Evolutionary conservation across 805 yeast species (phyloP).

Genomic region (Vanderwaltozyma tropicalis): DNA sequence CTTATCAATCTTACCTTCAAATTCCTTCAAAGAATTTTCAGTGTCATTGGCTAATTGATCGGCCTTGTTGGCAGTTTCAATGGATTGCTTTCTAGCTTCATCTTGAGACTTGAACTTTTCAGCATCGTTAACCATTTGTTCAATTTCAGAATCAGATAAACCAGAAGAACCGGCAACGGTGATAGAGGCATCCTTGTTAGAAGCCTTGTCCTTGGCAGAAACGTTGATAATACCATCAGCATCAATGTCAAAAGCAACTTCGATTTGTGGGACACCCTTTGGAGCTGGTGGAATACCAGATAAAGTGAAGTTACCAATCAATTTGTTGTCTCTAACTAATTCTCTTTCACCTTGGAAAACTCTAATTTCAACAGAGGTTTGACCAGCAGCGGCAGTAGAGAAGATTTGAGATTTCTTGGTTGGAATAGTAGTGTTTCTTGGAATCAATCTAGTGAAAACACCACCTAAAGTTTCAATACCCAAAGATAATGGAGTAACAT

Average conservation of each 20-base stretch:
- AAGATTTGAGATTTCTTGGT: constrained; percentile 97
- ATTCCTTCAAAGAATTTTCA: constrained; percentile 72
- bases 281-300: constrained; percentile 95
- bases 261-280: constrained; percentile 76
- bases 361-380: constrained; percentile 97
- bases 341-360: constrained; percentile 99
- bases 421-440: constrained; percentile 99
- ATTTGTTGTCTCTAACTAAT: constrained; percentile 94
- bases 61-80: constrained; percentile 70
- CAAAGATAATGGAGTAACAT: constrained; percentile 94
- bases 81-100: constrained; percentile 73
- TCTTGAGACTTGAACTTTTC: constrained; percentile 83
- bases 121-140: constrained; percentile 83
- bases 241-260: constrained; percentile 89
- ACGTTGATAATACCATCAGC: constrained; percentile 97
- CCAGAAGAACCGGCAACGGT: constrained; percentile 96
- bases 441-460: constrained; percentile 96
- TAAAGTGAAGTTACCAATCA: constrained; percentile 96
- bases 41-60: constrained; percentile 79
- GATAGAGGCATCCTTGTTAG: constrained; percentile 88
- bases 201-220: constrained; percentile 85
- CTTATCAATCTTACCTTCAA: constrained; percentile 47
- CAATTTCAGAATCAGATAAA: constrained; percentile 80
- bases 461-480: constrained; percentile 99
- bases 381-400: constrained; percentile 98